Percentiles rank a stretch among this genome's conserved stretches.
phyloP scores from a whole-genome alignment of 345 rosid genomes.

The Hevea brasiliensis region DNA sequence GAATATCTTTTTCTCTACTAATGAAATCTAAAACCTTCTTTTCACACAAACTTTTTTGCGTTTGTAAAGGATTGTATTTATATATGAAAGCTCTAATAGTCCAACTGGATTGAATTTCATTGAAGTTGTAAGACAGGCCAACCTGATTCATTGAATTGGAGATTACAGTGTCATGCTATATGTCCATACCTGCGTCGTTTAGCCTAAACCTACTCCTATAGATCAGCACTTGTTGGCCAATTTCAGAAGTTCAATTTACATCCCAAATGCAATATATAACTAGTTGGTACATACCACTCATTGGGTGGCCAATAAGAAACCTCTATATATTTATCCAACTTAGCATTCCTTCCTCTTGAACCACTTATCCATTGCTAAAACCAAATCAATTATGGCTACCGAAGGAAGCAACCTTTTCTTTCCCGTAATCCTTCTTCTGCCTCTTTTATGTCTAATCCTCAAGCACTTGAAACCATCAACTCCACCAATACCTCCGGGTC shows the following conservation, averaged over 20 bases:
- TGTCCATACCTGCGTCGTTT: too few relatives aligned
- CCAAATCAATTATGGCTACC: background rate
- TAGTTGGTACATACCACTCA: constrained; percentile 7
- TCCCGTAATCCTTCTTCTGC: constrained; percentile 18
- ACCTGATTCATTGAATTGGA: too few relatives aligned
- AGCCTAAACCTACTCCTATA: too few relatives aligned
- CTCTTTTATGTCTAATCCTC: constrained; percentile 20
- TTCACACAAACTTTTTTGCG: too few relatives aligned
- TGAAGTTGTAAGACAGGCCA: too few relatives aligned
- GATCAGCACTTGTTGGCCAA: background rate
- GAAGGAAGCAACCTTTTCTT: constrained; percentile 16
- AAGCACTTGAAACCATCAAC: constrained; percentile 16
- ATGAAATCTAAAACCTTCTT: too few relatives aligned
- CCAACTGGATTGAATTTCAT: too few relatives aligned
- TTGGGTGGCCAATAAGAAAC: background rate
- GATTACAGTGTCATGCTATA: too few relatives aligned
- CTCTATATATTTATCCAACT: background rate
- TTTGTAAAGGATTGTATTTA: too few relatives aligned
- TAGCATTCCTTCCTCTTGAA: background rate
- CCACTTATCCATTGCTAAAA: background rate
- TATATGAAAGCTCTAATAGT: too few relatives aligned
- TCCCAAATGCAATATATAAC: constrained; percentile 3
- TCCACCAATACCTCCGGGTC: constrained; percentile 38
- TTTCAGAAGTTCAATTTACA: background rate
- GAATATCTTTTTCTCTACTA: too few relatives aligned